Conservation (phyloP, 2,329 filamentous ascomycete species). For the Aspergillus persii region DNA sequence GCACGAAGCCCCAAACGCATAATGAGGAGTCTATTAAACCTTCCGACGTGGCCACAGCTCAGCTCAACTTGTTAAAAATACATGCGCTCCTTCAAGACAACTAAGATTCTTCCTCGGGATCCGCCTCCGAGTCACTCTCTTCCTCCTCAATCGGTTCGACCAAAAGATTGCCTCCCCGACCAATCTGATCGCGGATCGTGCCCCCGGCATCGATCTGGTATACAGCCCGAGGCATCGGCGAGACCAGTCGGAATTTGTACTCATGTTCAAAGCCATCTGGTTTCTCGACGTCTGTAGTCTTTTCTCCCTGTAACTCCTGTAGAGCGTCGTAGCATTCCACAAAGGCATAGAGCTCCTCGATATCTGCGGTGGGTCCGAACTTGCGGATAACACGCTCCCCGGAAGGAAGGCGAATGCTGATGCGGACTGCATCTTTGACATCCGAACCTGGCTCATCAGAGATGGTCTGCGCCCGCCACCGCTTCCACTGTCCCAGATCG, state of each 20-base stretch:
- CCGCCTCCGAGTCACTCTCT: constrained; percentile 52
- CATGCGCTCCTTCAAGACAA: constrained; percentile 26
- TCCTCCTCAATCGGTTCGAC: constrained; percentile 66
- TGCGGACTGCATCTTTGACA: constrained; percentile 69
- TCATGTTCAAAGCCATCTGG: constrained; percentile 73
- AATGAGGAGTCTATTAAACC: neutral
- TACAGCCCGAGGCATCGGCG: constrained; percentile 78
- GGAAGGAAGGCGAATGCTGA: constrained; percentile 61
- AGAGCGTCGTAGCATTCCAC: constrained; percentile 83
- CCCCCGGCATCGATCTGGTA: constrained; percentile 67
- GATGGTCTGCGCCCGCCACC: constrained; percentile 72
- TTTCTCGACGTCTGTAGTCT: constrained; percentile 43
- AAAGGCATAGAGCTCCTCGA: constrained; percentile 94
- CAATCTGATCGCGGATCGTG: constrained; percentile 70
- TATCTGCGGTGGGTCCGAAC: constrained; percentile 65
- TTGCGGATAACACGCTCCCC: constrained; percentile 74
- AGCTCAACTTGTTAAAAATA: constrained; percentile 2
- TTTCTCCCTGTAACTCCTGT: constrained; percentile 32
- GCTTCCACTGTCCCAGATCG: constrained; percentile 69
- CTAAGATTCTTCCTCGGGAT: constrained; percentile 19
- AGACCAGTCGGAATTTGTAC: constrained; percentile 82
- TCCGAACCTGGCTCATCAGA: constrained; percentile 64
- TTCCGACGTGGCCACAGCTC: neutral
- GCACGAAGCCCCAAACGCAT: neutral
- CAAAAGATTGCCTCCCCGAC: constrained; percentile 81